Evolutionary conservation across 306 rosid genomes (phyloP).

Genomic region (Malus orientalis): DNA sequence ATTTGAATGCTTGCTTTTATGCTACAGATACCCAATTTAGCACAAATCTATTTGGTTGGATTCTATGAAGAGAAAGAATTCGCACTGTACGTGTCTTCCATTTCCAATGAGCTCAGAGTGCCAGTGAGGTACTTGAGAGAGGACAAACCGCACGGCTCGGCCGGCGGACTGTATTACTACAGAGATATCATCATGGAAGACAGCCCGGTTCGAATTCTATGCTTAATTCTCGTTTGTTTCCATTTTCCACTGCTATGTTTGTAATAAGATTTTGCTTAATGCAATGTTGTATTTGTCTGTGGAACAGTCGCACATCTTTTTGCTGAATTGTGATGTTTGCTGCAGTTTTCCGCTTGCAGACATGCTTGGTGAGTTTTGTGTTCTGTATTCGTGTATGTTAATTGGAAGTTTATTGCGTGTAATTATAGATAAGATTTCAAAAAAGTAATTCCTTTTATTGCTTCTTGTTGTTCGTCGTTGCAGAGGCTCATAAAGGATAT

Average conservation of each 20-base stretch:
- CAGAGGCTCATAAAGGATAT: conserved; percentile 1
- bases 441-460: too few species aligned
- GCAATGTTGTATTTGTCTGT: conserved; percentile 3
- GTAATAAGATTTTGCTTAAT: neutral
- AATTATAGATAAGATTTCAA: too few species aligned
- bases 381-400: too few species aligned
- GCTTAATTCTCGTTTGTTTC: neutral
- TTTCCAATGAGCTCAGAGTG: conserved; percentile 82
- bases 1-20: neutral
- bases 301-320: conserved; percentile 81
- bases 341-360: conserved; percentile 78
- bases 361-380: conserved; percentile 45
- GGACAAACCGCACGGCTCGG: conserved; percentile 96
- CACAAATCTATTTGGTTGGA: conserved; percentile 78
- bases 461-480: too few species aligned
- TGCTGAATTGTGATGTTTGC: conserved; percentile 93
- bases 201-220: conserved; percentile 50
- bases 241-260: neutral
- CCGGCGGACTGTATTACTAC: conserved; percentile 79
- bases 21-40: conserved; percentile 77
- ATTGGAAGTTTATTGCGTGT: too few species aligned
- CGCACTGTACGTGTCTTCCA: conserved; percentile 78
- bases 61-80: conserved; percentile 96
- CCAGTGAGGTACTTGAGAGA: conserved; percentile 98
- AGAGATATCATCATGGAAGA: conserved; percentile 91